These are phyloP conservation scores for Alternaria viburni DNA, from an alignment of 2,329 filamentous ascomycete species.

Conservation along the genomic window DNA sequence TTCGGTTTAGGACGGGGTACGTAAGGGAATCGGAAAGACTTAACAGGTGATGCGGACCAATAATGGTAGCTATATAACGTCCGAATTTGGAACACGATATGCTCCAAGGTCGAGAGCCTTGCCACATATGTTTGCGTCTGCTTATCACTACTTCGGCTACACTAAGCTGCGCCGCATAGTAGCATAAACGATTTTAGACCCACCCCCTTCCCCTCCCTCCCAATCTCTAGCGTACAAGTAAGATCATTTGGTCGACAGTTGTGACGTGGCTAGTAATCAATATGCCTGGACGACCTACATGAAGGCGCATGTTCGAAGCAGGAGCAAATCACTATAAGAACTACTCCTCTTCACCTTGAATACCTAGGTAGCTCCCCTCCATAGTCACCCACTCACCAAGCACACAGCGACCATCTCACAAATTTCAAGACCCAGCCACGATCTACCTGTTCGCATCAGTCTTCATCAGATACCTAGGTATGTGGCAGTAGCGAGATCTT, in stretches of 20 bases:
- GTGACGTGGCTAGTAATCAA: not conserved
- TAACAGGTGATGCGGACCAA: constrained; percentile 8
- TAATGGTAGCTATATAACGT: constrained; percentile 33
- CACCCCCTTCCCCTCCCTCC: not conserved
- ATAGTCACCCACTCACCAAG: not conserved
- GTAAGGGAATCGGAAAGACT: constrained; percentile 15
- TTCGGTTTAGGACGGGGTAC: constrained; percentile 14
- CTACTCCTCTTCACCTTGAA: not conserved
- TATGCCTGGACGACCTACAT: not conserved
- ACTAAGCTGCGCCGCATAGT: not conserved
- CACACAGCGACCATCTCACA: not conserved
- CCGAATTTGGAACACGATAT: constrained; percentile 31
- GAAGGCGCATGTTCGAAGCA: not conserved
- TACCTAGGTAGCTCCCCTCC: not conserved
- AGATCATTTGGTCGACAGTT: not conserved
- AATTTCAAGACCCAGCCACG: not conserved
- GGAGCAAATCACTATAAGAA: not conserved
- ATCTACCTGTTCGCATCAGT: not conserved
- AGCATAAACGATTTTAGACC: not conserved
- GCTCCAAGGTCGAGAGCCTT: constrained; percentile 31
- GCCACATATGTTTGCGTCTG: not conserved
- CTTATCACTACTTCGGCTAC: not conserved
- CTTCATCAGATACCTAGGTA: not conserved
- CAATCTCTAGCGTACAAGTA: not conserved
- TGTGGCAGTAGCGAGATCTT: not conserved